phyloP scores from a whole-genome alignment of 225 moss, liverwort and hornwort species.

The Rhytidiadelphus loreus region DNA sequence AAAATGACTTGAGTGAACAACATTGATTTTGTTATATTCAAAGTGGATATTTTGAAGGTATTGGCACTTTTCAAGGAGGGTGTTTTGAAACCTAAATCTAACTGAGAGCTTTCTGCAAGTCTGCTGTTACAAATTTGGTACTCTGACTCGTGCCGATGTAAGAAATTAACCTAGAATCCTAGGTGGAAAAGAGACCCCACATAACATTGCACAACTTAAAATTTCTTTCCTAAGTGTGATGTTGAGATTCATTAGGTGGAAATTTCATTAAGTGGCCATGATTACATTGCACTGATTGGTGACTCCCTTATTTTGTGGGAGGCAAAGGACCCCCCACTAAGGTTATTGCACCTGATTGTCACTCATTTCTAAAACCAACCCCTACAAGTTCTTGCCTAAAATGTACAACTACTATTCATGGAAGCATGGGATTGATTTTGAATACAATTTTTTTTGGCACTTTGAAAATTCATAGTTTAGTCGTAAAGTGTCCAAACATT shows the following conservation, averaged over 20 bases:
- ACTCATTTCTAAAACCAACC: background rate
- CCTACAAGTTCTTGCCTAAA: background rate
- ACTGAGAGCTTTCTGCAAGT: background rate
- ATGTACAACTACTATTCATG: too few relatives aligned
- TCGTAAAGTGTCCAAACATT: too few relatives aligned
- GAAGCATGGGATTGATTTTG: accelerated
- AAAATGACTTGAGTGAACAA: background rate
- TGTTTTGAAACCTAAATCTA: background rate
- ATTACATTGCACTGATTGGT: accelerated
- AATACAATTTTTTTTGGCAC: accelerated
- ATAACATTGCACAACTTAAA: background rate
- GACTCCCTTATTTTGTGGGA: background rate
- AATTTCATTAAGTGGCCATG: background rate
- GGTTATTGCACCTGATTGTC: accelerated
- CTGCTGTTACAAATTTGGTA: background rate
- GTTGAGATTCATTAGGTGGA: background rate
- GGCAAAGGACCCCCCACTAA: background rate
- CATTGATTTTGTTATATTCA: background rate
- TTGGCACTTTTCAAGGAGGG: background rate
- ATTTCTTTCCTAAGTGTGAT: too few relatives aligned
- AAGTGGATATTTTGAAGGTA: background rate
- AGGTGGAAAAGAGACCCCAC: background rate
- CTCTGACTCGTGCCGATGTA: background rate
- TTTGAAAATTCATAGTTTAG: background rate
- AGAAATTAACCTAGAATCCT: background rate